phyloP scores from a whole-genome alignment of 2,329 filamentous ascomycete genomes.

The Tolypocladium sp. region DNA sequence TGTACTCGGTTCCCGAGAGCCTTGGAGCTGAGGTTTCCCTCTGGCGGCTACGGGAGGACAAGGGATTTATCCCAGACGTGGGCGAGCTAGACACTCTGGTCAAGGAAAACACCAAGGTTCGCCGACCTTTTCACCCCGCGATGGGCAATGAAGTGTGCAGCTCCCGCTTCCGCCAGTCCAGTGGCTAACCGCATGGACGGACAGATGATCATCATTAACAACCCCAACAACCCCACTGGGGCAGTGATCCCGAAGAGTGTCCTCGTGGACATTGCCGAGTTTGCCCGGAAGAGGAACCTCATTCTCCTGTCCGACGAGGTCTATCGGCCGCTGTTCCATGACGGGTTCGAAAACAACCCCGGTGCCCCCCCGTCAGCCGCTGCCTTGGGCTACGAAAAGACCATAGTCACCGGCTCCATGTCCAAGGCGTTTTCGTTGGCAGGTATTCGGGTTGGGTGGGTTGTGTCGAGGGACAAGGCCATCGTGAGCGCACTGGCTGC shows the following conservation, averaged over 20 bases:
- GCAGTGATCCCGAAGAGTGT: neutral
- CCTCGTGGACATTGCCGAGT: neutral
- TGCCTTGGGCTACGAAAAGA: too few relatives aligned
- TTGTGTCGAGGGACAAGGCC: neutral
- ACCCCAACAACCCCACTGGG: too few relatives aligned
- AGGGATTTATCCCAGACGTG: constrained; percentile 59
- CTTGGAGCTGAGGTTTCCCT: constrained; percentile 69
- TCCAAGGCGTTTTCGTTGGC: neutral
- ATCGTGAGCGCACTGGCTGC: neutral
- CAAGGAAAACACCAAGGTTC: too few relatives aligned
- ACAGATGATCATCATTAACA: too few relatives aligned
- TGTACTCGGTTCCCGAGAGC: constrained; percentile 66
- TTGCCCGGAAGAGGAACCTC: neutral
- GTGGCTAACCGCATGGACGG: too few relatives aligned
- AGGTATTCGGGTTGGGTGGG: neutral
- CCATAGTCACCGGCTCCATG: neutral
- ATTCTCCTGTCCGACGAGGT: neutral
- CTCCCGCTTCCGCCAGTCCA: too few relatives aligned
- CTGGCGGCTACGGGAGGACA: constrained; percentile 59
- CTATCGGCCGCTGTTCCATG: neutral
- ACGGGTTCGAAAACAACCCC: too few relatives aligned
- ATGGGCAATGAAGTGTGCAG: too few relatives aligned
- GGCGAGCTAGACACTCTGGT: constrained; percentile 56
- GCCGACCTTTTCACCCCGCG: too few relatives aligned
- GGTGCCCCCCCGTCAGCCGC: too few relatives aligned